phyloP scores from a whole-genome alignment of 1,139 yeast genomes.

The Candida freyschussii region DNA sequence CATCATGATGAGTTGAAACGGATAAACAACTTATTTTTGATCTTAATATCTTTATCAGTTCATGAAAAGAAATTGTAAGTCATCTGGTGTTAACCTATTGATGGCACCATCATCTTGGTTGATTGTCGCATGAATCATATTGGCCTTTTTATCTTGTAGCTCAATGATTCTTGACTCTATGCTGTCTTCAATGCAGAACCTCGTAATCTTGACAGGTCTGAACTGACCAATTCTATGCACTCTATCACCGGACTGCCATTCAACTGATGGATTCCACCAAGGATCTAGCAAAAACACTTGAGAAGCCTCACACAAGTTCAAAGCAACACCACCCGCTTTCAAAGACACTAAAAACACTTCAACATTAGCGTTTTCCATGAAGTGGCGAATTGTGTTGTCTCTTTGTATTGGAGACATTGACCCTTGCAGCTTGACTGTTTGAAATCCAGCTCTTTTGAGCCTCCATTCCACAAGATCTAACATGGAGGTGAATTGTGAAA shows the following conservation, averaged over 20 bases:
- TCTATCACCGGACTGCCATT: slow-evolving; percentile 98
- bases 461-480: slow-evolving; percentile 95
- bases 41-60: slow-evolving; percentile 41
- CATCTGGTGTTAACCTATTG: slow-evolving; percentile 82
- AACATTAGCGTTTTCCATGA: slow-evolving; percentile 87
- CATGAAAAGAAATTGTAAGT: slow-evolving; percentile 86
- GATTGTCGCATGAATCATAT: slow-evolving; percentile 95
- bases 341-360: slow-evolving; percentile 91
- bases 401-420: slow-evolving; percentile 95
- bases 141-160: slow-evolving; percentile 93
- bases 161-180: slow-evolving; percentile 95
- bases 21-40: no score
- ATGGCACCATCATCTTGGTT: slow-evolving; percentile 90
- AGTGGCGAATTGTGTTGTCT: slow-evolving; percentile 82
- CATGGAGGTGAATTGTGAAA: slow-evolving; percentile 96
- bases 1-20: no score
- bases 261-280: slow-evolving; percentile 99
- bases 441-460: slow-evolving; percentile 86
- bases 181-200: slow-evolving; percentile 92
- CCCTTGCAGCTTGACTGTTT: slow-evolving; percentile 90
- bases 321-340: slow-evolving; percentile 98
- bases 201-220: slow-evolving; percentile 88
- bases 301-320: slow-evolving; percentile 92
- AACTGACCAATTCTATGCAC: slow-evolving; percentile 97
- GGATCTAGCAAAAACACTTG: slow-evolving; percentile 95